Percentiles rank a stretch among this genome's conserved stretches.
Evolutionary conservation across 208 protist genomes (phyloP).

Genomic region (Trypanosoma caninum): DNA sequence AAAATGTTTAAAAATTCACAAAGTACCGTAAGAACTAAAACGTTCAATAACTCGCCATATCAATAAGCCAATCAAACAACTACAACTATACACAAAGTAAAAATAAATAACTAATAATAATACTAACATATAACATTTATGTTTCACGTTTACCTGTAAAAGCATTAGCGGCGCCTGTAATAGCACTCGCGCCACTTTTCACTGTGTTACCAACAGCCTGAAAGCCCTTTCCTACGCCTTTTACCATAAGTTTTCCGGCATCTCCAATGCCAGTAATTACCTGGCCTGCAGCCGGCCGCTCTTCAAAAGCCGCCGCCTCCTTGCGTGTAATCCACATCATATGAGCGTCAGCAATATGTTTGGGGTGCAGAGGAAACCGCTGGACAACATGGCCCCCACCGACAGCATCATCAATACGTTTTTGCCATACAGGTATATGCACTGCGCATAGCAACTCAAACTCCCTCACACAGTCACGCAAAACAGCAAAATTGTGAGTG

Average conservation of each 20-base stretch:
- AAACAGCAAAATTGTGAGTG: constrained; percentile 51
- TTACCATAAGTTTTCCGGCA: constrained; percentile 59
- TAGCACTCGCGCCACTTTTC: constrained; percentile 33
- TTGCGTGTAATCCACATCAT: constrained; percentile 42
- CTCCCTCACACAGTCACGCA: constrained; percentile 56
- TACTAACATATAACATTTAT: neutral
- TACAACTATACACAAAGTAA: neutral
- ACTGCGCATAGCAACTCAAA: constrained; percentile 47
- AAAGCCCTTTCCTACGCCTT: constrained; percentile 37
- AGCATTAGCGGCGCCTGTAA: constrained; percentile 11
- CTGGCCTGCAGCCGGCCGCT: constrained; percentile 49
- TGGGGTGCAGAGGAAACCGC: constrained; percentile 66
- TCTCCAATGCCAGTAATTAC: constrained; percentile 55
- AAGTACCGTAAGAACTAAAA: no score
- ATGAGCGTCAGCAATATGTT: constrained; percentile 49
- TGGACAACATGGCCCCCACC: constrained; percentile 47
- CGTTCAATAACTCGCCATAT: no score
- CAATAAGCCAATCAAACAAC: constrained; percentile 5
- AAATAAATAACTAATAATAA: no score
- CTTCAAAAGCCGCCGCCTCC: constrained; percentile 41
- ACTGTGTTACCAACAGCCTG: constrained; percentile 61
- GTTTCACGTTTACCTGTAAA: constrained; percentile 6
- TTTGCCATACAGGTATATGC: constrained; percentile 63
- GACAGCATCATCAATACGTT: constrained; percentile 42
- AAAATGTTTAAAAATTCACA: no score